Conservation (phyloP, 129 eudicot species). For the Logfia minima region DNA sequence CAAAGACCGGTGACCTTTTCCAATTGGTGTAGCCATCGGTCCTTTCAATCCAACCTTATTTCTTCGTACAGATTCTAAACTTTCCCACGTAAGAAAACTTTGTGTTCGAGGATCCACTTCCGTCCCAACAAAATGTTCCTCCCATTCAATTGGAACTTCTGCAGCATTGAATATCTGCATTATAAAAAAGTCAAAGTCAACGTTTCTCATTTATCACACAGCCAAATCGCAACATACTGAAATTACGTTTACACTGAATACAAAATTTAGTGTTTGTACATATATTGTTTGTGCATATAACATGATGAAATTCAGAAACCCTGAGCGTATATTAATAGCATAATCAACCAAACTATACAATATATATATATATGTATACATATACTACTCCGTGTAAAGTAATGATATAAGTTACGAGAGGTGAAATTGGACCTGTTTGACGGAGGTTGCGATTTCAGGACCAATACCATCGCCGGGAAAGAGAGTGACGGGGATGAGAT, state of each 20-base stretch:
- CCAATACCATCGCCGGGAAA: conserved; percentile 99
- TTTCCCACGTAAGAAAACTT: conserved; percentile 97
- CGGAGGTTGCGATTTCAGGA: conserved; percentile 95
- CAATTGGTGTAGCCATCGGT: conserved; percentile 98
- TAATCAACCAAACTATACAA: conserved; percentile 3
- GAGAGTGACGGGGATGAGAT: conserved; percentile 77
- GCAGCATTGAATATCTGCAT: conserved; percentile 73
- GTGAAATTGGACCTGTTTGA: conserved; percentile 54
- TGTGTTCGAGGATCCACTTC: conserved; percentile 95
- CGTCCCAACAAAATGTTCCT: conserved; percentile 85
- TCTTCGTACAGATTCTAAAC: conserved; percentile 79
- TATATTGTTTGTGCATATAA: no score
- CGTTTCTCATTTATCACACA: neutral
- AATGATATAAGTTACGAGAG: conserved; percentile 1
- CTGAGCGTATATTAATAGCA: neutral
- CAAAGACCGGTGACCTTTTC: conserved; percentile 97
- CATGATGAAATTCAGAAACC: no score
- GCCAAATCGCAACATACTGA: neutral
- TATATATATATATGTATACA: neutral
- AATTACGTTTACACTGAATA: neutral
- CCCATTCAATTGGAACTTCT: conserved; percentile 95
- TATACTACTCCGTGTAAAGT: no score
- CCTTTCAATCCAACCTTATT: conserved; percentile 94
- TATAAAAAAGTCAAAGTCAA: neutral
- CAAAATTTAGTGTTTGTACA: no score